Base-by-base conservation (phyloP, 805 yeast genomes). In the Candida quercuum region DNA sequence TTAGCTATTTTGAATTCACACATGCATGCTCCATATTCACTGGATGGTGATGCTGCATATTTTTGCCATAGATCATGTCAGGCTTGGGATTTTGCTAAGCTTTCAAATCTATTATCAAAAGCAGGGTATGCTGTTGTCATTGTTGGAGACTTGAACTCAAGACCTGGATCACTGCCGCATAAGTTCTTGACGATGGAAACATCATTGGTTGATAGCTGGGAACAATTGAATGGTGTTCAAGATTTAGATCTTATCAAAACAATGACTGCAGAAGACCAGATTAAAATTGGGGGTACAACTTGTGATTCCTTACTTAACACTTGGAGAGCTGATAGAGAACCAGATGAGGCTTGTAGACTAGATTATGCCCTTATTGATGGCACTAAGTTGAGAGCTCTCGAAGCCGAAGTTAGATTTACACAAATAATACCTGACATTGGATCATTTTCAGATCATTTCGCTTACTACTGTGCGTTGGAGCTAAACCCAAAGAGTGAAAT, bases 21-120 rank as follows among this genome's bases (percentile, higher is more conserved):
- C 58, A 82, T 93, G 93, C 99, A 93, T 60, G 99, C 99, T 1
- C 99, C 99, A 0, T 93, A 93, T 54, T 72, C 93, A 1, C 52
- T 63, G 14, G 61, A 66, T 0, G 98, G 98, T 3, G 96, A 88
- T 59, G 94, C 94, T 3, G 83, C 89, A 3, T 93, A 93, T 55
- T 67, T 79, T 3, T 85, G 96, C 48, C 98, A 93, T 55, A 67
- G 99, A 34, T 80, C 96, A 0, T 76, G 93, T 40, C 99, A 93
- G 60, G 97, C 98, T 1, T 93, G 98, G 98, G 96, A 89, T 57
- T 75, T 93, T 57, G 72, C 93, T 24, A 73, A 76, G 36, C 42
- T 88, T 25, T 78, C 84, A 1, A 69, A 69, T 14, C 59, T 78
- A 26, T 71, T 89, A 32, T 67, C 69, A 32, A 68, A 66, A 38